Evolutionary conservation across 176 grass and related monocot species (phyloP), one percentile per base, ranked within the genome.

Genomic region (Phragmites australis): DNA sequence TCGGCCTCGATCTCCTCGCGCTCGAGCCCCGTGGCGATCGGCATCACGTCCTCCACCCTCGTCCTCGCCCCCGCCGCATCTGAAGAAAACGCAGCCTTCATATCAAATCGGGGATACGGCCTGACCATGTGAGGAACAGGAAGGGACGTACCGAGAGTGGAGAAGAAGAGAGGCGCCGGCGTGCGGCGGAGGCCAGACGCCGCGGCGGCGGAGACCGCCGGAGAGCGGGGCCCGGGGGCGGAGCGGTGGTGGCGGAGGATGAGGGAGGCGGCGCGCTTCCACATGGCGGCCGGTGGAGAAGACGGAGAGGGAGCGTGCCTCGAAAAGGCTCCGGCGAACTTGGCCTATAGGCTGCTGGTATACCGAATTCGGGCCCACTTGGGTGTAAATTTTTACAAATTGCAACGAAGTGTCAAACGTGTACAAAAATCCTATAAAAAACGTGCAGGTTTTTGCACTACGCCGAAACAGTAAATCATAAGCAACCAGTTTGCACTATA

Each of bases 11-110:
- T 84, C 83, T 97, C 90, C 80, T 91, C 90, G 1, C 83, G 88
- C 83, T 93, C 90, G 42, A 77, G 83, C 40, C 90, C 88, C 27
- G 83, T 93, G 69, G 90, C 77, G 78, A 97, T 91, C 31, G 88
- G 88, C 88, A 93, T 91, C 74, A 91, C 86, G 34, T 93, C 88
- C 79, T 97, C 77, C 9, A 87, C 83, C 32, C 66, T 86, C 67
- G 40, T 84, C 80, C 82, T 87, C 79, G 15, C 62, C 32, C 71
- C 40, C 29, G 67, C 30, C 58, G 13, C 81, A 59, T 83, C 81
- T 74, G 75, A 34, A 9, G 18, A 25, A 43, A 41, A 78, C 40
- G 25, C 37, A 18, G 7, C 1, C 56, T 12, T 16, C 2, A 47
- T 39, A 17, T 88, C 80, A 83, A 79, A 88, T 73, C 22, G 40